Percentiles rank a stretch among this genome's conserved stretches.
These are phyloP conservation scores for Barnettozyma californica DNA, from an alignment of 805 yeast species.

Conservation along the genomic window DNA sequence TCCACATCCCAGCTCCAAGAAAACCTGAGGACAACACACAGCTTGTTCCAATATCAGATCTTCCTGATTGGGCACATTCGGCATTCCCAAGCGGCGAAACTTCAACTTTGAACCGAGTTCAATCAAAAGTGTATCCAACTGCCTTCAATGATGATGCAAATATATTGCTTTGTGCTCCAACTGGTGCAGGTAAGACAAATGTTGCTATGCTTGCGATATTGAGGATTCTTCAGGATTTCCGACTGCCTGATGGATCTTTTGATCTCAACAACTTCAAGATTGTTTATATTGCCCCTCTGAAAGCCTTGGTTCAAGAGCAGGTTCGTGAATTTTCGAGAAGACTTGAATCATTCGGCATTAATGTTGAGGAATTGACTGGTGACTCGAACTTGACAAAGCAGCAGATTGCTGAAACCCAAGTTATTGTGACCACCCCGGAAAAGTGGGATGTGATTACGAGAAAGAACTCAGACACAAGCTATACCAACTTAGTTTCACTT, in stretches of 20 bases:
- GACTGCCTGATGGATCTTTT: constrained; percentile 46
- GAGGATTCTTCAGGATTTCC: constrained; percentile 50
- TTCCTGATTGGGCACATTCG: constrained; percentile 79
- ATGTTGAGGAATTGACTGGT: constrained; percentile 86
- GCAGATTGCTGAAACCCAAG: constrained; percentile 73
- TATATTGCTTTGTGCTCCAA: constrained; percentile 88
- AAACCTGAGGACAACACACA: constrained; percentile 36
- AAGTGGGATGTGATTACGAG: constrained; percentile 96
- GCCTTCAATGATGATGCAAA: constrained; percentile 73
- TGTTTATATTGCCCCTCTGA: constrained; percentile 88
- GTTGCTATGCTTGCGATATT: constrained; percentile 85
- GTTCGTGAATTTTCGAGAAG: constrained; percentile 79
- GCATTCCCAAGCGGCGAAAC: constrained; percentile 73
- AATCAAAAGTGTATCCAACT: constrained; percentile 73
- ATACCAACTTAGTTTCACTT: constrained; percentile 58
- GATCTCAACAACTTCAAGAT: constrained; percentile 58
- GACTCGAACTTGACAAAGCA: constrained; percentile 72
- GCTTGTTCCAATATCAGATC: constrained; percentile 49
- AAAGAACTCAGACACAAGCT: constrained; percentile 63
- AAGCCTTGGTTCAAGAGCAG: constrained; percentile 94
- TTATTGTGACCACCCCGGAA: constrained; percentile 91
- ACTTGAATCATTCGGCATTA: constrained; percentile 55
- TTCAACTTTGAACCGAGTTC: constrained; percentile 68
- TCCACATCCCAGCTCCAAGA: constrained; percentile 84
- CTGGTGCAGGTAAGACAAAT: constrained; percentile 98